Base-by-base conservation (phyloP, 2,329 filamentous ascomycete species). In the Aspergillus flavus region DNA sequence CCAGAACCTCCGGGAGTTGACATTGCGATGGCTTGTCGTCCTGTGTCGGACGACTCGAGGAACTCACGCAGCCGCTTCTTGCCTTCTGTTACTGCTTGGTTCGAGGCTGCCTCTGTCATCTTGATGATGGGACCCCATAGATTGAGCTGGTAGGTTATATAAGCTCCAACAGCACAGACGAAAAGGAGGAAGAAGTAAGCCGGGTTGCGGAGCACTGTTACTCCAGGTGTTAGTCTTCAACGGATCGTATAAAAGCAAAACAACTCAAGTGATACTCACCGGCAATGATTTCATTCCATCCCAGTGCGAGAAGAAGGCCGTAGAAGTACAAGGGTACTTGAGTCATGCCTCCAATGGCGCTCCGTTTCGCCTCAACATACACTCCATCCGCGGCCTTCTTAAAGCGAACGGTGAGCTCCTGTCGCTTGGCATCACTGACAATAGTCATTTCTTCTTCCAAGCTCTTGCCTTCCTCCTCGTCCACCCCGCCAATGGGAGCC, bases 381-480 rank as follows among this genome's bases (percentile, higher is more conserved):
- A 99, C 94, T 9, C 94, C 95, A 75, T 99, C 95, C 1, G 95
- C 95, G 41, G 93, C 95, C 85, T 98, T 98, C 85, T 97, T 98
- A 86, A 99, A 99, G 61, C 95, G 87, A 16, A 96, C 91, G 11
- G 93, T 92, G 32, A 99, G 86, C 75, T 99, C 94, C 75, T 96
- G 92, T 64, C 92, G 87, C 81, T 97, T 97, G 68, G 88, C 86
- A 79, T 98, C 94, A 72, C 90, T 91, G 54, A 99, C 85, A n/a
- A 98, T 87, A 0, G 92, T 95, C 89, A 96, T 97, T 80, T 99
- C 95, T 76, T 98, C 95, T 73, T 97, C 94, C 26, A 97, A 82
- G 67, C 91, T 96, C 85, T 95, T 96, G 73, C 93, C 94, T 67
- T 96, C 93, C 61, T 97, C 93, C 73, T 97, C 93, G 65, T 98